Base-by-base conservation (phyloP, 1,139 yeast species). In the Yamadazyma songkhlaensis region DNA sequence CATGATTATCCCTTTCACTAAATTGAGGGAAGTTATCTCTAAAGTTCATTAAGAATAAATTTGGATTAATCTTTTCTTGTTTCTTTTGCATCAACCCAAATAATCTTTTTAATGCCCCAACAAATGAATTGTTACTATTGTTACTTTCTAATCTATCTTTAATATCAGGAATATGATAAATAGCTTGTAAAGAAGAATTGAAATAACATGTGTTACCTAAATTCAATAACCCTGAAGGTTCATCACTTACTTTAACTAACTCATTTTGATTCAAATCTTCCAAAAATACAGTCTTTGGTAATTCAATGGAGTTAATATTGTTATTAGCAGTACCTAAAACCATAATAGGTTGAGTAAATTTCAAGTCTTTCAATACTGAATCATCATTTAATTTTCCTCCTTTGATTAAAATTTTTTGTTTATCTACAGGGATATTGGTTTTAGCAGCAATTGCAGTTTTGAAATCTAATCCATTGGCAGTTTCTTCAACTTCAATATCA, bases 151-250 rank as follows among this genome's bases (percentile, higher is more conserved):
- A 53, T 30, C 60, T 62, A 11, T 58, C 57, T 27, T 59, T 54
- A 32, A 86, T 58, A 54, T 84, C 94, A 20, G 80, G 77, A 36
- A 88, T 75, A 37, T 79, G 76, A 48, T 76, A 79, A 46, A 92
- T 62, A 0, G 90, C 81, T 60, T 92, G 98, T 46, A 92, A 66
- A 2, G 96, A 81, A 1, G 97, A 82, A 59, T 92, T 92, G 62
- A 92, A 74, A 61, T 92, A 92, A 61, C 98, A 94, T 2, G 98
- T 92, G 56, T 94, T 92, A 15, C 98, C 98, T 56, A 89, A 67
- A 57, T 92, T 92, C 41, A 77, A 74, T 44, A 92, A 71, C 0
- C 99, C 99, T 28, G 86, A 74, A 3, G 98, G 98, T 17, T 77
- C 72, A 32, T 62, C 55, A 33, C 66, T 56, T 5, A 68, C 61